A percentile compares a stretch with the other conserved stretches of the same genome.
Conservation (phyloP, 805 yeast genomes). For the Wickerhamiella spandovensis region DNA sequence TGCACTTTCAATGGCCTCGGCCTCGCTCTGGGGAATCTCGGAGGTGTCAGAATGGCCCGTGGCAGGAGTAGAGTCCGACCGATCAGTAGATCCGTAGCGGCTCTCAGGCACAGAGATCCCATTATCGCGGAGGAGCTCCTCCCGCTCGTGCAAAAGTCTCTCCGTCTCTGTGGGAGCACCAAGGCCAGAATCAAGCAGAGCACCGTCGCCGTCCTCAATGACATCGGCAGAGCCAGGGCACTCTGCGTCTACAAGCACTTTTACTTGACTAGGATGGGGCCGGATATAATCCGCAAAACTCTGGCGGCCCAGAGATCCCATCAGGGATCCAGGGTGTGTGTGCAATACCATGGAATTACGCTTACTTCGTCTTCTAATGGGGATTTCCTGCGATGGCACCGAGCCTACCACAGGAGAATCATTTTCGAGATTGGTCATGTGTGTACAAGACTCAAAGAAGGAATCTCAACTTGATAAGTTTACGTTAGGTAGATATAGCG, state of each 20-base stretch:
- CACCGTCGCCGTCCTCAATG: constrained; percentile 16
- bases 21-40: neutral
- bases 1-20: constrained; percentile 14
- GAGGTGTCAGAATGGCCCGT: neutral
- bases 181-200: constrained; percentile 16
- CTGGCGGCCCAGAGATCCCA: constrained; percentile 15
- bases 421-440: neutral
- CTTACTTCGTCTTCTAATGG: neutral
- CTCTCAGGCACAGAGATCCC: constrained; percentile 1
- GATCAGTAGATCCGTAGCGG: no score
- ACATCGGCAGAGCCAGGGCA: constrained; percentile 1
- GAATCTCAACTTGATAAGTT: neutral
- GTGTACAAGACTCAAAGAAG: neutral
- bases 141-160: constrained; percentile 20
- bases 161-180: constrained; percentile 21
- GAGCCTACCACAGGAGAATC: neutral
- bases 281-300: constrained; percentile 13
- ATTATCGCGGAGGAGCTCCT: constrained; percentile 19
- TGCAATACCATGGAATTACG: neutral
- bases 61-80: neutral
- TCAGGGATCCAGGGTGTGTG: constrained; percentile 8
- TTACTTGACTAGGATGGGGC: constrained; percentile 1
- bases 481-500: neutral
- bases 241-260: constrained; percentile 3
- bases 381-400: neutral